Base-by-base conservation (phyloP, 2,329 filamentous ascomycete species). In the Botrytis squamosa region DNA sequence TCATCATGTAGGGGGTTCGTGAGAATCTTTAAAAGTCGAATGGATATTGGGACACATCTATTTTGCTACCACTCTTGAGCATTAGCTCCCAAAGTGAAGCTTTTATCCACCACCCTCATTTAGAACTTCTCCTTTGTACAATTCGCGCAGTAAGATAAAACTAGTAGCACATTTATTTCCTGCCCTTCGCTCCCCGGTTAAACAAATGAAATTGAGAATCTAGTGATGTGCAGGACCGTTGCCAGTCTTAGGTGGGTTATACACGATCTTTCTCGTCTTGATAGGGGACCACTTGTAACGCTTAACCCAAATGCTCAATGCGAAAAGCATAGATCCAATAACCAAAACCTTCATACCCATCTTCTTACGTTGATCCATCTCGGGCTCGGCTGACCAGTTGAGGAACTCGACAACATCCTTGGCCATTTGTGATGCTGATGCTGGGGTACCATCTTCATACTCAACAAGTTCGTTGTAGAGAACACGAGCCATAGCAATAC, bases 301-400 rank as follows among this genome's bases (percentile, higher is more conserved):
- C 93, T 99, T 99, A 78, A 98, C 92, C 94, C 95, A 99, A 80
- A 99, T 90, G 84, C 93, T 97, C 81, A 98, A 81, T 73, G 93
- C 94, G 82, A 94, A 92, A 77, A 99, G 87, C 76, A 91, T 89
- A 75, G 92, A 88, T 72, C 91, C 90, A 78, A 97, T 89, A 78
- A 92, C 90, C 80, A 99, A 84, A 72, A 97, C 93, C 91, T 99
- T 98, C 89, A 97, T 91, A 81, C 96, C 96, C 96, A 98, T 99
- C 88, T 94, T 96, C 93, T 99, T 99, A 83, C 96, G 93, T 83
- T 98, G 92, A 82, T 99, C 96, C 94, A 98, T 97, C 88, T 99
- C 96, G 67, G 96, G 96, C 88, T 99, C 96, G 74, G 96, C 95
- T 72, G 96, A 89, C 96, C 96, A 99, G 91, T 99, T 98, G 83